Conservation (phyloP, 495 filamentous ascomycete species). For the Penicillium malachiteum region DNA sequence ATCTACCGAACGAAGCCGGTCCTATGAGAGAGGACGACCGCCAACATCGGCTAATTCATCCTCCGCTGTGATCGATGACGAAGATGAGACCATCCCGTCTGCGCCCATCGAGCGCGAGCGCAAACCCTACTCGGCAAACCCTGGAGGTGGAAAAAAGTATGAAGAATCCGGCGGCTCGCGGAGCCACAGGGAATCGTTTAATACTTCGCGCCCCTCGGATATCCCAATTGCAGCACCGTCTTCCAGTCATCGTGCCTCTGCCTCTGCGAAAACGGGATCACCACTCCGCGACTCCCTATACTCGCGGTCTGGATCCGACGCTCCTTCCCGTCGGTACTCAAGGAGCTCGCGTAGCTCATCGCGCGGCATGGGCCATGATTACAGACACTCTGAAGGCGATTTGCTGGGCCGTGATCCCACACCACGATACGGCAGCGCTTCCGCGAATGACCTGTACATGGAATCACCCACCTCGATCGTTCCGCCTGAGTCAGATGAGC, state of each 20-base stretch:
- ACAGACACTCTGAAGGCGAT: slow-evolving; percentile 44
- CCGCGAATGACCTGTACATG: slow-evolving; percentile 31
- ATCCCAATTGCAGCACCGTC: slow-evolving; percentile 1
- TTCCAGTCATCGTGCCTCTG: neutral
- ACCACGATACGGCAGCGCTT: slow-evolving; percentile 21
- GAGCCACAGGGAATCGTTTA: slow-evolving; percentile 31
- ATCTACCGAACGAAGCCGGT: slow-evolving; percentile 21
- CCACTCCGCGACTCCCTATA: slow-evolving; percentile 26
- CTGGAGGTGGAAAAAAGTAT: slow-evolving; percentile 57
- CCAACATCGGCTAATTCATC: slow-evolving; percentile 40
- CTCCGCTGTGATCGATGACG: slow-evolving; percentile 45
- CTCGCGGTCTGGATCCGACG: slow-evolving; percentile 25
- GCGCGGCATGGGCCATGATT: slow-evolving; percentile 30
- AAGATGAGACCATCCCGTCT: slow-evolving; percentile 38
- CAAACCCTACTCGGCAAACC: slow-evolving; percentile 58
- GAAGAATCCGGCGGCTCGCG: slow-evolving; percentile 31
- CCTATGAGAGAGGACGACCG: slow-evolving; percentile 53
- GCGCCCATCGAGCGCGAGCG: slow-evolving; percentile 60
- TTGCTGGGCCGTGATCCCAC: slow-evolving; percentile 26
- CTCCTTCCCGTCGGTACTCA: slow-evolving; percentile 14
- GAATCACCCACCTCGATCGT: slow-evolving; percentile 20
- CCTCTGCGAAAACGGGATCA: neutral
- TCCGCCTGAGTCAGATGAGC: slow-evolving; percentile 29
- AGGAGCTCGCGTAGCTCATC: slow-evolving; percentile 37
- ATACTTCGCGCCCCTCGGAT: slow-evolving; percentile 27